These are phyloP conservation scores for Sergeia podlipaevii DNA, from an alignment of 208 protist genomes.

Conservation along the genomic window DNA sequence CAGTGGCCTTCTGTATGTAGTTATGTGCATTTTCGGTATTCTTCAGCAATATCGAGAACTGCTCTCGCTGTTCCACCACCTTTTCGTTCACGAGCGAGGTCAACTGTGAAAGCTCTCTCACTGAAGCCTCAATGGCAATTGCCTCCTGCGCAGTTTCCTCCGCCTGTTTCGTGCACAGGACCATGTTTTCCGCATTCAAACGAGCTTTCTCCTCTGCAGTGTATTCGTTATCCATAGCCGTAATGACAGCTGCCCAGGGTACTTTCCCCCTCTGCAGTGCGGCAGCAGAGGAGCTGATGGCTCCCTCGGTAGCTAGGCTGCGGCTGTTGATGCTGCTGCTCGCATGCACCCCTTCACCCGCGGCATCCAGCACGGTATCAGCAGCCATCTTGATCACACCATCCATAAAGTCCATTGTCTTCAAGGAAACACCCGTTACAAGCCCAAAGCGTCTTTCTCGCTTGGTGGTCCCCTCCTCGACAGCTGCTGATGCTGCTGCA, in stretches of 20 bases:
- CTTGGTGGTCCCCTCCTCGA: too few relatives aligned
- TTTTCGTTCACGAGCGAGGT: slow-evolving; percentile 82
- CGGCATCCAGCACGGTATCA: too few relatives aligned
- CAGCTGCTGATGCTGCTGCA: too few relatives aligned
- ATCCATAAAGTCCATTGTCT: slow-evolving; percentile 11
- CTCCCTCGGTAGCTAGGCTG: neutral
- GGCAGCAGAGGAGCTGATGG: too few relatives aligned
- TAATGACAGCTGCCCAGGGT: neutral
- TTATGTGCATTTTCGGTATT: slow-evolving; percentile 64
- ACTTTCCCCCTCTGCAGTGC: neutral
- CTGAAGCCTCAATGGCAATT: slow-evolving; percentile 58
- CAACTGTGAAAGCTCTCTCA: slow-evolving; percentile 84
- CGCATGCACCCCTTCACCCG: too few relatives aligned
- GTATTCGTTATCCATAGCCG: slow-evolving; percentile 11
- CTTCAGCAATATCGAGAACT: slow-evolving; percentile 66
- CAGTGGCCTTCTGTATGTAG: slow-evolving; percentile 57
- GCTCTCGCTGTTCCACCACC: slow-evolving; percentile 79
- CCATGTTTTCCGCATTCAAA: slow-evolving; percentile 35
- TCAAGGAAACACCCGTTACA: neutral
- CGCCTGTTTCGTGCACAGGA: slow-evolving; percentile 47
- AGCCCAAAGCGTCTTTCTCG: slow-evolving; percentile 1
- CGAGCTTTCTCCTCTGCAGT: slow-evolving; percentile 35
- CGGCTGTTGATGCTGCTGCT: slow-evolving; percentile 11
- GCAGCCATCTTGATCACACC: too few relatives aligned
- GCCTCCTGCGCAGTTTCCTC: slow-evolving; percentile 61